These are phyloP conservation scores for Backusella luteola DNA, from an alignment of 192 early-diverging fungal genomes.

Conservation along the genomic window DNA sequence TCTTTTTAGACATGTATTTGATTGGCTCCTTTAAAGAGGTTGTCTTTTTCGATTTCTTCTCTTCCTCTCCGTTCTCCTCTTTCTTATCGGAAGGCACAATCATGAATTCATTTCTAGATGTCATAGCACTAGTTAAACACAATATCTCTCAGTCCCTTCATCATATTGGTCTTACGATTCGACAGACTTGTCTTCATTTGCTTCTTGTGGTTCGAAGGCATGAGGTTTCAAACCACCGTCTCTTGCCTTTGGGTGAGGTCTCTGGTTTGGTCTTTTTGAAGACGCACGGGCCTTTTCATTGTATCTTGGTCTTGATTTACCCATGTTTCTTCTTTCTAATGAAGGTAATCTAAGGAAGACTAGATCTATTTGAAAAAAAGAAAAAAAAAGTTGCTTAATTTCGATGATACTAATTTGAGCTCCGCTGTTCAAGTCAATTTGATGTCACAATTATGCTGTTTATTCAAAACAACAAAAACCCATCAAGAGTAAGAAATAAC, in stretches of 20 bases:
- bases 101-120: slow-evolving; percentile 9
- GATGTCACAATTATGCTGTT: not conserved
- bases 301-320: slow-evolving; percentile 51
- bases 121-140: not conserved
- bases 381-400: not conserved
- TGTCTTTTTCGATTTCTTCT: not conserved
- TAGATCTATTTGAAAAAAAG: not conserved
- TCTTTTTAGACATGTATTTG: slow-evolving; percentile 60
- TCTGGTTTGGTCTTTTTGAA: slow-evolving; percentile 37
- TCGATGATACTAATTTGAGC: not conserved
- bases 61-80: not conserved
- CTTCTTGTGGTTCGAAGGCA: slow-evolving; percentile 21
- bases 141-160: no score
- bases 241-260: slow-evolving; percentile 47
- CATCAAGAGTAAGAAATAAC: not conserved
- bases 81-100: slow-evolving; percentile 2
- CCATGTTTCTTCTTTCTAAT: slow-evolving; percentile 33
- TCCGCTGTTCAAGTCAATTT: not conserved
- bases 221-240: slow-evolving; percentile 43
- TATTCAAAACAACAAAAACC: not conserved
- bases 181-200: not conserved
- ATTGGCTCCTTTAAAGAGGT: slow-evolving; percentile 18
- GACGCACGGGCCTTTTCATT: slow-evolving; percentile 57
- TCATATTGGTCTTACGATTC: not conserved
- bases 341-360: not conserved